Percentiles rank a stretch among this genome's conserved stretches.
Evolutionary conservation across 2,329 filamentous ascomycete species (phyloP).

Genomic region (Berkeleyomyces rouxiae): DNA sequence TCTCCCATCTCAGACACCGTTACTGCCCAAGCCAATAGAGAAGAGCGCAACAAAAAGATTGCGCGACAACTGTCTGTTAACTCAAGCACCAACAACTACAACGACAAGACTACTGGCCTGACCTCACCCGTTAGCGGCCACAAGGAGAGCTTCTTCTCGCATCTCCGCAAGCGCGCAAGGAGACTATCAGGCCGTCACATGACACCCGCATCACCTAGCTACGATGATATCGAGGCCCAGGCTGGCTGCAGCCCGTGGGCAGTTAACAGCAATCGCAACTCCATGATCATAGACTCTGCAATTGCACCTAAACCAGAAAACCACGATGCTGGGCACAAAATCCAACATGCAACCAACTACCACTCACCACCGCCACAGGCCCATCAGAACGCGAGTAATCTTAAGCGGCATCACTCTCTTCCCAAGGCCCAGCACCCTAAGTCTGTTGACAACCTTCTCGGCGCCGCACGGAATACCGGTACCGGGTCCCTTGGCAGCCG

Average conservation of each 20-base stretch:
- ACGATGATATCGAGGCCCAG: constrained; percentile 84
- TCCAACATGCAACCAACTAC: constrained; percentile 32
- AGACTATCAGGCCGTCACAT: constrained; percentile 85
- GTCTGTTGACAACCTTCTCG: constrained; percentile 43
- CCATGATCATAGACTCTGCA: constrained; percentile 55
- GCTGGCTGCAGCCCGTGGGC: constrained; percentile 82
- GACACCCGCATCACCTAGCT: constrained; percentile 57
- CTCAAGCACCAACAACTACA: constrained; percentile 88
- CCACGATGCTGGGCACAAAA: constrained; percentile 44
- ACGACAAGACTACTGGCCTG: constrained; percentile 53
- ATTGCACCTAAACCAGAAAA: constrained; percentile 35
- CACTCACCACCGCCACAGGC: constrained; percentile 31
- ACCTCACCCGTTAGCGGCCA: constrained; percentile 62
- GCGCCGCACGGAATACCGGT: constrained; percentile 29
- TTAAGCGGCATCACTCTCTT: constrained; percentile 50
- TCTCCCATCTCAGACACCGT: constrained; percentile 93
- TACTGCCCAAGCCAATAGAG: constrained; percentile 66
- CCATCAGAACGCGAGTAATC: constrained; percentile 34
- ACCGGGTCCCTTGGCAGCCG: constrained; percentile 7
- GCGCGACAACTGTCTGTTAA: constrained; percentile 84
- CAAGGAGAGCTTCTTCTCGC: constrained; percentile 96
- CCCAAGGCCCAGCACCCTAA: constrained; percentile 42
- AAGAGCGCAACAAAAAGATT: constrained; percentile 61
- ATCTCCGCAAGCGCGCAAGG: constrained; percentile 81
- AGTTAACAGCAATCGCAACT: constrained; percentile 53